Evolutionary conservation across 2,329 filamentous ascomycete genomes (phyloP).

Genomic region (Pestalotiopsis sp.): DNA sequence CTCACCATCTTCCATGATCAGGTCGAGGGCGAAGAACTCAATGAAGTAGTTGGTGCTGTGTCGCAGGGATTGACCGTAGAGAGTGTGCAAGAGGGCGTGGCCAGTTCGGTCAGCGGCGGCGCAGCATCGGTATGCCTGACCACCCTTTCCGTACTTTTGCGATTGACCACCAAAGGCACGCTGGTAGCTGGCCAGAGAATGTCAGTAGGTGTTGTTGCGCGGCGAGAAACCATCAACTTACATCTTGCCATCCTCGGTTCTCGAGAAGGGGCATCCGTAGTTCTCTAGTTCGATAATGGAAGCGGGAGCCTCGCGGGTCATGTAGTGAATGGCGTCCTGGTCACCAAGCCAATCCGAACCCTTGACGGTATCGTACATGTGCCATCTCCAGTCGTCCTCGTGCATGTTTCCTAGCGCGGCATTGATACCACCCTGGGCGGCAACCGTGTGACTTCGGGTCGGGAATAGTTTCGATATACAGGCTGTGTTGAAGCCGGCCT

Average conservation of each 20-base stretch:
- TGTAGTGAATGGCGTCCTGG: slow-evolving; percentile 98
- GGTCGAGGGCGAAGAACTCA: slow-evolving; percentile 95
- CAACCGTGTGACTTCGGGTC: slow-evolving; percentile 83
- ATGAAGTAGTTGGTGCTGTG: slow-evolving; percentile 99
- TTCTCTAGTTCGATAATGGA: slow-evolving; percentile 95
- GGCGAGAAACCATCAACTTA: slow-evolving; percentile 42
- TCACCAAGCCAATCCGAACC: slow-evolving; percentile 97
- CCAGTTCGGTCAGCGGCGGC: slow-evolving; percentile 96
- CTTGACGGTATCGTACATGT: slow-evolving; percentile 99
- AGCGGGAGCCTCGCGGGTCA: slow-evolving; percentile 91
- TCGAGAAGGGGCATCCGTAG: slow-evolving; percentile 95
- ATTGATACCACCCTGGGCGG: slow-evolving; percentile 83
- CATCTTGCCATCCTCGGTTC: slow-evolving; percentile 97
- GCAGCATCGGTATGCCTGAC: slow-evolving; percentile 96
- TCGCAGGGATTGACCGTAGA: slow-evolving; percentile 94
- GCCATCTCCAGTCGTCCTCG: slow-evolving; percentile 98
- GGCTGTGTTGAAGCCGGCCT: slow-evolving; percentile 87
- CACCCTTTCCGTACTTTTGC: slow-evolving; percentile 92
- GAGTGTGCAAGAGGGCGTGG: slow-evolving; percentile 95
- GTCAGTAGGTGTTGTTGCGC: background rate
- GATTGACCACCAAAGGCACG: slow-evolving; percentile 98
- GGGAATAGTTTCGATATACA: slow-evolving; percentile 89
- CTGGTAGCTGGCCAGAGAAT: slow-evolving; percentile 70
- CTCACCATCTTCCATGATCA: slow-evolving; percentile 97
- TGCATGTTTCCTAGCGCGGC: slow-evolving; percentile 94